Base-by-base conservation (phyloP, 495 filamentous ascomycete genomes). In the Tetracladium setigerum region DNA sequence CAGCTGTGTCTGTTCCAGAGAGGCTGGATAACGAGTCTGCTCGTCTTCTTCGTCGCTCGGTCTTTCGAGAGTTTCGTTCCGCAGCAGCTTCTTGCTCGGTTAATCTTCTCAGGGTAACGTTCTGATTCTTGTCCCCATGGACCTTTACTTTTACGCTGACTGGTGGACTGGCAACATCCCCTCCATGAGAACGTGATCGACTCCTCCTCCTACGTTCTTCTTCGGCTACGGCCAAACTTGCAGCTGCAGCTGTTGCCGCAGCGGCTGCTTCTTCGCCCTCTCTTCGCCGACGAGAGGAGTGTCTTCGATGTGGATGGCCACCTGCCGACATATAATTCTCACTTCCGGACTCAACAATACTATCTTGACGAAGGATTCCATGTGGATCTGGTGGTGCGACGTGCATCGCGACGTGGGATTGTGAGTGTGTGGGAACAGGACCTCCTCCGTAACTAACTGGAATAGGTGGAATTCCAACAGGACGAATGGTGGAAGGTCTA, bases 91-190 rank as follows among this genome's bases (percentile, higher is more conserved):
- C 89, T 61, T 88, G 79, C 52, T 91, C 87, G 7, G 83, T 87
- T 11, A 95, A 66, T 22, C 85, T 74, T 17, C 87, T 77, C 15
- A 95, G 71, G 10, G 89, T 95, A 38, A 95, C 82, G 54, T 88
- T 84, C 30, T 82, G 77, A 44, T 85, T 82, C 17, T 62, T 61
- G 55, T 95, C 84, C 43, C 81, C 76, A 64, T 88, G 81, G 67
- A 90, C 81, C 61, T 84, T 83, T 19, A 95, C 73, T 65, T 88
- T 88, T 41, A 94, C 79, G 44, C 79, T 84, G 42, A 87, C 83
- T 2, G 87, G 82, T 14, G 79, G 77, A 11, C 76, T 77, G 13
- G 68, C 63, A 33, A 65, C 64, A 18, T 62, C 56, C 31, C 63
- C 53, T 16, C 68, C 64, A 32, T 64, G 66, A 11, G 43, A 53